Evolutionary conservation across 2,329 filamentous ascomycete species (phyloP), one percentile per base, ranked within the genome.

Genomic region (Harringtonia aguacate): DNA sequence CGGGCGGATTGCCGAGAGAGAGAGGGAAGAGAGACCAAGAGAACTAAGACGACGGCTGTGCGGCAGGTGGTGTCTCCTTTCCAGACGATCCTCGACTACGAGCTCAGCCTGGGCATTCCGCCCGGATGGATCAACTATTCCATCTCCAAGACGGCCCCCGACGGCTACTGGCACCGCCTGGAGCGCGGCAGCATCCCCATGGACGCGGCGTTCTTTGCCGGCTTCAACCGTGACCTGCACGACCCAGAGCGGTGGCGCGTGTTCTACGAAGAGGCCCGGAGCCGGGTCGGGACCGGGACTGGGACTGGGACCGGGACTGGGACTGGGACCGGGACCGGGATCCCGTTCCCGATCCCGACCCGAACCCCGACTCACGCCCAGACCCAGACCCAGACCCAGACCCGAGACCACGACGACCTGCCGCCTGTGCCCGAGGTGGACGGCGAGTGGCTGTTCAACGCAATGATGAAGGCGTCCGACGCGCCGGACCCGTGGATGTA

Each of bases 61-160:
- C 4, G 22, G 15, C 52, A 94, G 89, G 87, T 95, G 44, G 70
- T 84, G 21, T 95, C 88, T 1, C 92, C 92, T 10, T 89, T 98
- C 57, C 87, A 94, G 66, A 81, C 86, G 3, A 97, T 98, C 55
- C 72, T 94, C 45, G 84, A 94, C 64, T 95, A 95, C 61, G 92
- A 97, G 60, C 66, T 81, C 43, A 68, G 74, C 48, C 70, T 85
- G 45, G 72, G 73, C 34, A 90, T 97, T 40, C 90, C 89, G 1
- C 72, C 79, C 4, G 90, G 89, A 57, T 97, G 88, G 81, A 74
- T 97, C 55, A 97, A 97, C 68, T 82, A 84, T 65, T 84, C 84
- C 53, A 92, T 97, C 57, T 87, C 86, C 42, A 75, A 76, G 54
- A 80, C 83, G 3, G 77, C 81, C 0, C 88, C 87, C 3, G 65